A percentile compares a stretch with the other conserved stretches of the same genome.
phyloP scores from a whole-genome alignment of 2,329 filamentous ascomycete genomes.

The Sclerotinia sclerotiorum region DNA sequence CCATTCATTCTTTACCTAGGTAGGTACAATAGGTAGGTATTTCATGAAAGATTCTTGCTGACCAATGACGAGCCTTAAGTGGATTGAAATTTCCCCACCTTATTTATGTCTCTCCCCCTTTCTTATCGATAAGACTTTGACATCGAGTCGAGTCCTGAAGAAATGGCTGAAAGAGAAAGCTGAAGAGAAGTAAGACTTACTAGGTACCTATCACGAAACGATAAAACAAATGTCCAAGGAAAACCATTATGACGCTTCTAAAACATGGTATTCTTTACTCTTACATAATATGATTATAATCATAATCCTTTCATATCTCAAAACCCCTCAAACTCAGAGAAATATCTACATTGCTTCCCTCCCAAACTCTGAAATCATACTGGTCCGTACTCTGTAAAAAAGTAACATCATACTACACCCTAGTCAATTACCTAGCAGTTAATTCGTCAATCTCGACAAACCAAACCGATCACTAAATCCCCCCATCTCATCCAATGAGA shows the following conservation, averaged over 20 bases:
- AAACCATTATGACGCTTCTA: neutral
- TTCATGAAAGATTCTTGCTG: neutral
- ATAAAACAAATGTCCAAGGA: neutral
- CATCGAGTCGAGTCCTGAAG: neutral
- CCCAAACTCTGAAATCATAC: no score
- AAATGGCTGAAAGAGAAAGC: no score
- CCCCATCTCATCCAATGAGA: neutral
- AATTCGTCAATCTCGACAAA: neutral
- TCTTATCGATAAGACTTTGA: constrained; percentile 9
- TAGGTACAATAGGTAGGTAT: no score
- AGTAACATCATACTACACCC: no score
- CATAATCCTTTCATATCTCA: neutral
- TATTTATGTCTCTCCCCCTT: neutral
- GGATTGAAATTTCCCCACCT: neutral
- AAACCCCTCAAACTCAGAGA: neutral
- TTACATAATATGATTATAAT: neutral
- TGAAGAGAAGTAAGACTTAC: no score
- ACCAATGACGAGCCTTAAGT: neutral
- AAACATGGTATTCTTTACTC: neutral
- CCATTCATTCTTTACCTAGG: neutral
- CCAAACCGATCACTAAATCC: neutral
- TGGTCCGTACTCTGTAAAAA: no score
- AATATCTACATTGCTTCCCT: no score
- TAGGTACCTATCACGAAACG: neutral
- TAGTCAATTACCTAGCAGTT: no score